Percentiles rank a stretch among this genome's conserved stretches.
These are phyloP conservation scores for Amylostereum chailletii DNA, from an alignment of 1,284 basidiomycete species.

Conservation along the genomic window DNA sequence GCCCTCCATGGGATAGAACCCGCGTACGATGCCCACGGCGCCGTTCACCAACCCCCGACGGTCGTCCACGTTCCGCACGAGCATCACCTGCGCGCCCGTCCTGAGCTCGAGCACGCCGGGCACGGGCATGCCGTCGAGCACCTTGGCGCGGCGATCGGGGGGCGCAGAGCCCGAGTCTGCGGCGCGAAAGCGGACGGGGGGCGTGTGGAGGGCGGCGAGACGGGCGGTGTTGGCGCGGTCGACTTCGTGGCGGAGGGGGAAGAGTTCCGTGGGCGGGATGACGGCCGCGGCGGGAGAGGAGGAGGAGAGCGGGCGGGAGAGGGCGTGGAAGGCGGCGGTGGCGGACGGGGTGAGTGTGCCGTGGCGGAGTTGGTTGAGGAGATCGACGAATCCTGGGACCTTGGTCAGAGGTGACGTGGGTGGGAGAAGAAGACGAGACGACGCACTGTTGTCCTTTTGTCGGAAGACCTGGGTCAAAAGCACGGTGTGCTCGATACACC, in stretches of 20 bases:
- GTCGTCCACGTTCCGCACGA: slow-evolving; percentile 77
- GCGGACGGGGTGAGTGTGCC: slow-evolving; percentile 42
- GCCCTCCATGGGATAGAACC: slow-evolving; percentile 27
- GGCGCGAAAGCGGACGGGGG: slow-evolving; percentile 8
- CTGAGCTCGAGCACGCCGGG: slow-evolving; percentile 54
- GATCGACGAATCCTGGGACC: slow-evolving; percentile 69
- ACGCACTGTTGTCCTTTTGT: slow-evolving; percentile 15
- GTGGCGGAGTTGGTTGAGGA: slow-evolving; percentile 87
- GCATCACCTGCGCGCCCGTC: slow-evolving; percentile 44
- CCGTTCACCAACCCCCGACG: slow-evolving; percentile 60
- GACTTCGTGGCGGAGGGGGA: slow-evolving; percentile 59
- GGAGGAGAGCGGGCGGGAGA: slow-evolving; percentile 29
- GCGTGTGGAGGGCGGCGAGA: slow-evolving; percentile 13
- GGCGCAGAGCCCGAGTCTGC: slow-evolving; percentile 14
- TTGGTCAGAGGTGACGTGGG: not conserved
- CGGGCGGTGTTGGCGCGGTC: slow-evolving; percentile 46
- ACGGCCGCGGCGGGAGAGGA: slow-evolving; percentile 31
- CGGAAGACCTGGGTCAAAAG: slow-evolving; percentile 58
- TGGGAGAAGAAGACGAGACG: not conserved
- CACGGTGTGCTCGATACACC: slow-evolving; percentile 70
- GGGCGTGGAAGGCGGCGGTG: slow-evolving; percentile 34
- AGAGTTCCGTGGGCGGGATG: slow-evolving; percentile 47
- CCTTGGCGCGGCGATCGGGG: slow-evolving; percentile 44
- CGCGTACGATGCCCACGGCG: slow-evolving; percentile 57
- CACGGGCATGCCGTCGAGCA: slow-evolving; percentile 72